Base-by-base conservation (phyloP, 192 early-diverging fungal genomes). In the Entophlyctis luteolus region DNA sequence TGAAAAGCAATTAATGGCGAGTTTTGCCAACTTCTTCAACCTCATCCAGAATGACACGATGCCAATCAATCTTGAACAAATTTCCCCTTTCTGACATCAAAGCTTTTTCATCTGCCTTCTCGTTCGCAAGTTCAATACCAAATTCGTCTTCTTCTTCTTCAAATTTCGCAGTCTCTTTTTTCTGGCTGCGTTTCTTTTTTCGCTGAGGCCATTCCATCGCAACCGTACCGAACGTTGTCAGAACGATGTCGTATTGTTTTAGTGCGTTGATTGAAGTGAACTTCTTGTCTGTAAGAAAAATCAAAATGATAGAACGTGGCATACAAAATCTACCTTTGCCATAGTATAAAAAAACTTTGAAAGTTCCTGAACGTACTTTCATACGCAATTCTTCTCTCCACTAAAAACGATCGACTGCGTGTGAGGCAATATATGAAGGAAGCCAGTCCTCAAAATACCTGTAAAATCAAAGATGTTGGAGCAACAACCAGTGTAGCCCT, bases 401-500 rank as follows among this genome's bases (percentile, higher is more conserved):
- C 47, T 75, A 50, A 5, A 4, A 29, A 8, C 2, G 4, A 18
- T 10, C 20, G 6, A 8, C 28, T 73, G 35, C 68, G 37, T 12
- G 23, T 6, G n/a, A 66, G 20, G 47, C 3, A 18, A 22, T 68
- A 23, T 12, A 62, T 52, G 8, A 18, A 10, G 10, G 20, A n/a
- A 46, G 4, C 29, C 52, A n/a, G 29, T 16, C 3, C 20, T 8
- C 16, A 18, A 25, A 55, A 27, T 35, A 74, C 68, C 58, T 93
- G 91, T 36, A 81, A 68, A 32, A 93, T 73, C 14, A 90, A 68
- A 0, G 86, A 77, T 1, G 87, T 77, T 0, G 91, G 90, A 2
- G 88, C 85, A 0, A 91, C 76, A 18, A 93, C 67, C 31, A 93
- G 77, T 1, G 89, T 91, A 0, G 80, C 59, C 42, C 86, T 86